Percentiles rank a stretch among this genome's conserved stretches.
Conservation (phyloP, 2,329 filamentous ascomycete genomes). For the Sporothrix humicola region DNA sequence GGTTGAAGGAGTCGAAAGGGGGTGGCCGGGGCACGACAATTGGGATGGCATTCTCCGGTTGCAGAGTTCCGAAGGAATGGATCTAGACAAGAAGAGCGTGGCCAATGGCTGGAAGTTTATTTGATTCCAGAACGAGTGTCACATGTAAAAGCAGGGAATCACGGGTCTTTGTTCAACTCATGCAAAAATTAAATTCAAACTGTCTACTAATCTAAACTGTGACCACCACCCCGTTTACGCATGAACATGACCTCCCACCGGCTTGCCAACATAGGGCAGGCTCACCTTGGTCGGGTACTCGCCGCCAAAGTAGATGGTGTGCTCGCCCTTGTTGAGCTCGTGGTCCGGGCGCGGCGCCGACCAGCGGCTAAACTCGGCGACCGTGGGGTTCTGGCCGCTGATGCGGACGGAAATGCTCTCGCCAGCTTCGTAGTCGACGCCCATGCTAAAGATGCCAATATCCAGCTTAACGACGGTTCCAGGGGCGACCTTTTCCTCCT, state of each 20-base stretch:
- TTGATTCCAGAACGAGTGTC: too few species aligned
- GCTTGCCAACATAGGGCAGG: neutral
- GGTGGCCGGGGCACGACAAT: too few species aligned
- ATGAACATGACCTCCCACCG: neutral
- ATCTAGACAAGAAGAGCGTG: too few species aligned
- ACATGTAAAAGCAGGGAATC: too few species aligned
- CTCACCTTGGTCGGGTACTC: neutral
- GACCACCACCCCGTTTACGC: neutral
- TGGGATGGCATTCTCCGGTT: too few species aligned
- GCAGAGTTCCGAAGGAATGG: too few species aligned
- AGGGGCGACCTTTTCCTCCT: neutral
- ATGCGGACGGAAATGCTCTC: neutral
- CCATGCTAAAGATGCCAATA: constrained; percentile 4
- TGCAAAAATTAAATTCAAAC: constrained; percentile 3
- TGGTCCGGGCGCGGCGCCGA: constrained; percentile 5
- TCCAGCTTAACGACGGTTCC: constrained; percentile 1
- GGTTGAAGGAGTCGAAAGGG: neutral
- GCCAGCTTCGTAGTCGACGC: constrained; percentile 2
- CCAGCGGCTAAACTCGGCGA: constrained; percentile 1
- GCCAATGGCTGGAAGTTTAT: too few species aligned
- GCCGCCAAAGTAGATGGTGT: constrained; percentile 15
- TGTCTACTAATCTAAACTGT: neutral
- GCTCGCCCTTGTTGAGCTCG: constrained; percentile 17
- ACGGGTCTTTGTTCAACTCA: too few species aligned
- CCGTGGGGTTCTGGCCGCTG: constrained; percentile 16